Percentiles rank a stretch among this genome's conserved stretches.
Evolutionary conservation across 345 rosid genomes (phyloP).

Genomic region (Citrus glauca): DNA sequence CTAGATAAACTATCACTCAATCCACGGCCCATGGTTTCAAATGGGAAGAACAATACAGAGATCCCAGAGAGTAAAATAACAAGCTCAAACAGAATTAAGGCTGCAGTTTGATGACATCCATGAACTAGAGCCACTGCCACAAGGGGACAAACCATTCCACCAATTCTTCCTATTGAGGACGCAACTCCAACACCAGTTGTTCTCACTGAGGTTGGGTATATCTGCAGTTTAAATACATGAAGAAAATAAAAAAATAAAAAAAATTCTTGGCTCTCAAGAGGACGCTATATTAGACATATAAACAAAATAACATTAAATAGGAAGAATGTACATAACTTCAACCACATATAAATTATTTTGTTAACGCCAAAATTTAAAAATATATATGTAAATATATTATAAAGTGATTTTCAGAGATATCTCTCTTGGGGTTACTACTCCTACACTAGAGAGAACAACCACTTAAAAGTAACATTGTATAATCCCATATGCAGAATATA

Average conservation of each 20-base stretch:
- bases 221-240: constrained; percentile 26
- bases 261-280: neutral
- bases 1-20: constrained; percentile 45
- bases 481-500: neutral
- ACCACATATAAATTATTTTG: neutral
- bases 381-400: too few relatives aligned
- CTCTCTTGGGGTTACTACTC: neutral
- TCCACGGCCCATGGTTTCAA: constrained; percentile 78
- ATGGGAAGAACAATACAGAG: constrained; percentile 66
- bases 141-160: constrained; percentile 84
- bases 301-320: neutral
- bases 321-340: neutral
- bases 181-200: constrained; percentile 83
- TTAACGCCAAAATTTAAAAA: too few relatives aligned
- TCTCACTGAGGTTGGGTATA: constrained; percentile 89
- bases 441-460: neutral
- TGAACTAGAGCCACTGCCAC: constrained; percentile 83
- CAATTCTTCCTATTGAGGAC: constrained; percentile 90
- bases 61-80: constrained; percentile 59
- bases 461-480: neutral
- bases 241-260: neutral
- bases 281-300: neutral
- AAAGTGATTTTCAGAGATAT: neutral
- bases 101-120: constrained; percentile 72
- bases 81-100: constrained; percentile 58